Evolutionary conservation across 139 green algal species (phyloP).

Genomic region (Gonium pectorale): DNA sequence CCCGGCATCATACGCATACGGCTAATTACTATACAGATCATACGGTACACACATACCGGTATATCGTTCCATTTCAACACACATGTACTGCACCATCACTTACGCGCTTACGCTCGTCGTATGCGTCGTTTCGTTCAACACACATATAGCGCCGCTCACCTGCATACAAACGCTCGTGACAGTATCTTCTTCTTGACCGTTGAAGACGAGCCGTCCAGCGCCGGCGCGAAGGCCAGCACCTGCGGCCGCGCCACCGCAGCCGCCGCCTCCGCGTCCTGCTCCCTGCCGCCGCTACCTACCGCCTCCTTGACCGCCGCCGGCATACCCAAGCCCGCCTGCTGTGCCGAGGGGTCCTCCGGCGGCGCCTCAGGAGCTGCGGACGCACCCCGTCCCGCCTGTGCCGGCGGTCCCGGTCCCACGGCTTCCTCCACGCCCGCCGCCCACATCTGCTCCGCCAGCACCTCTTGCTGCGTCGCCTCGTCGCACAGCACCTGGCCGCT

Average conservation of each 20-base stretch:
- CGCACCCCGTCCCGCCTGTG: too few species aligned
- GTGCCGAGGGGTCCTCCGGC: not conserved
- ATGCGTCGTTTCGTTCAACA: not conserved
- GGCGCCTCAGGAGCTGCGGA: not conserved
- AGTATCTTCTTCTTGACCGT: not conserved
- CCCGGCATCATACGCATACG: too few species aligned
- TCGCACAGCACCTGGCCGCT: slow-evolving; percentile 30
- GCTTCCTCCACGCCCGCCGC: not conserved
- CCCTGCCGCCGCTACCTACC: not conserved
- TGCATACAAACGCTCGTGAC: not conserved
- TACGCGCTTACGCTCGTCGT: too few species aligned
- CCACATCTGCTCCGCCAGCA: not conserved
- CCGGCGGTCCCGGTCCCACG: not conserved
- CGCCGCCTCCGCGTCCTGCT: not conserved
- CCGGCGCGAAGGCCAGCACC: not conserved
- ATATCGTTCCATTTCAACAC: too few species aligned
- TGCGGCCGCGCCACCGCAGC: not conserved
- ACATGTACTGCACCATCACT: too few species aligned
- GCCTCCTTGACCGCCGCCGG: not conserved
- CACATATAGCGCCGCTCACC: not conserved
- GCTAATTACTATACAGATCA: too few species aligned
- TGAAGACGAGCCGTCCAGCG: not conserved
- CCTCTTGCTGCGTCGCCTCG: not conserved
- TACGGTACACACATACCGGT: too few species aligned
- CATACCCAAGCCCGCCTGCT: not conserved